Base-by-base conservation (phyloP, 2,329 filamentous ascomycete species). In the Colletotrichum viniferum region DNA sequence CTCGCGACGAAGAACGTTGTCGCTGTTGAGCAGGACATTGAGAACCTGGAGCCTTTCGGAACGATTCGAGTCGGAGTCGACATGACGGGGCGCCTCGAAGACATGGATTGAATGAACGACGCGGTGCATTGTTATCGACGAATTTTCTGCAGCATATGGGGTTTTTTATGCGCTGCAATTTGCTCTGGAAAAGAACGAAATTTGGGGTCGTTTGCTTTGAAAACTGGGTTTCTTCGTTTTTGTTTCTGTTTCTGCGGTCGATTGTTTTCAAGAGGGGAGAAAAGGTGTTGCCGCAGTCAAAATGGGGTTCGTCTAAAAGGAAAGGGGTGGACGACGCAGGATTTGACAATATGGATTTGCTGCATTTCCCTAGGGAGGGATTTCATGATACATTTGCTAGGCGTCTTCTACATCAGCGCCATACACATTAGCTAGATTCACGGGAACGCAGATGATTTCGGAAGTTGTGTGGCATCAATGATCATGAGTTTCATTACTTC, bases 1-100 rank as follows among this genome's bases (percentile, higher is more conserved):
- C 88, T 97, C 58, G 92, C 91, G 7, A 95, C 92, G 3, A 95
- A 92, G 83, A 89, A 89, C 3, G 82, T 90, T 71, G 85, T 96
- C 60, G 81, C 84, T 21, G 91, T 96, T 7, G 84, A 89, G 76
- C 95, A 98, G 83, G 85, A 88, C 4, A 83, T 83, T 32, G 81
- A 82, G 28, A 77, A 79, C 7, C 72, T 83, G 36, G 69, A 82
- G 66, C 83, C 87, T 3, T 90, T 89, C 78, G 89, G 89, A 1
- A 78, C 78, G 1, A 90, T 91, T 75, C 85, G 82, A 67, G 78
- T 90, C 30, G 88, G 88, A 16, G 61, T 69, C 26, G 76, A 74
- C 21, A 66, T 69, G 71, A 64, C 58, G 61, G 62, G 64, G 43
- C 66, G 63, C 24, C 34, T 63, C 7, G 18, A 60, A 21, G 21